Percentiles rank a stretch among this genome's conserved stretches.
These are phyloP conservation scores for Curvularia hawaiiensis DNA, from an alignment of 2,329 filamentous ascomycete genomes.

Conservation along the genomic window DNA sequence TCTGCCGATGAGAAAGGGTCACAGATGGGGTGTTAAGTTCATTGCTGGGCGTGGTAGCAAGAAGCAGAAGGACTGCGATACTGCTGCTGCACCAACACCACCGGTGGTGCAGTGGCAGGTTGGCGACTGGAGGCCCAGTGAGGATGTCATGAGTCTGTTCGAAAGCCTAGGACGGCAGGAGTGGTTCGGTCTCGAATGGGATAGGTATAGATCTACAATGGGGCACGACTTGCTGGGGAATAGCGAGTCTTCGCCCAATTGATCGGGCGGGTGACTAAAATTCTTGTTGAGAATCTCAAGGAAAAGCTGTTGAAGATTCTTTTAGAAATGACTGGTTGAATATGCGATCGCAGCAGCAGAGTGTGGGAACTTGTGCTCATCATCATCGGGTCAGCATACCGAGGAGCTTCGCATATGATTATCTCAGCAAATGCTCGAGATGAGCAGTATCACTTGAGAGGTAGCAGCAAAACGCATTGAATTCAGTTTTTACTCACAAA, in stretches of 20 bases:
- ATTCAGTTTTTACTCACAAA: no score
- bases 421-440: no score
- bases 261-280: neutral
- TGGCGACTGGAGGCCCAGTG: conserved; percentile 18
- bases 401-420: neutral
- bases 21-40: conserved; percentile 19
- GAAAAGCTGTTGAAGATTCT: neutral
- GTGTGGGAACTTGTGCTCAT: neutral
- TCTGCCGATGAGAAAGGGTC: conserved; percentile 10
- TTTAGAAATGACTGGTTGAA: neutral
- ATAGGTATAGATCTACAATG: conserved; percentile 6
- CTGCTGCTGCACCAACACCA: conserved; percentile 3
- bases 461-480: no score
- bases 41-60: conserved; percentile 12
- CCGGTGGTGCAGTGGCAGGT: conserved; percentile 22
- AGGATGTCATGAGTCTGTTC: conserved; percentile 15
- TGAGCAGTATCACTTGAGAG: no score
- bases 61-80: neutral
- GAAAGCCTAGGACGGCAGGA: conserved; percentile 18
- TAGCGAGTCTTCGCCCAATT: conserved; percentile 10
- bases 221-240: conserved; percentile 12
- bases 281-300: neutral
- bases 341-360: neutral
- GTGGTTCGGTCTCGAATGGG: conserved; percentile 16
- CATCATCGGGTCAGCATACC: neutral